Conservation (phyloP, 1,139 yeast species). For the Diutina siamensis region DNA sequence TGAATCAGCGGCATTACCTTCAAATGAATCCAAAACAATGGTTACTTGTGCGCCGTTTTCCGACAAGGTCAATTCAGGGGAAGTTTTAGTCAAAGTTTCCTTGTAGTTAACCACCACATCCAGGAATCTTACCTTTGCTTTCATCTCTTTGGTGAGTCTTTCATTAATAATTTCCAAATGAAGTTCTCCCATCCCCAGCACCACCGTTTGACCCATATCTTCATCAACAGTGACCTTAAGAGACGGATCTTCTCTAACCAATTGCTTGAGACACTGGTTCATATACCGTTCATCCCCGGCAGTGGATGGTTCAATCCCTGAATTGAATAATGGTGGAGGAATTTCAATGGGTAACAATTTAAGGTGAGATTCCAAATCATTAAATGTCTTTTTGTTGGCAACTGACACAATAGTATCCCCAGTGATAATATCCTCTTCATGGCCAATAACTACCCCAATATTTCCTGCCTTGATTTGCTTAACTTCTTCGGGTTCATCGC, state of each 20-base stretch:
- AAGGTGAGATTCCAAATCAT: conserved; percentile 35
- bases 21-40: conserved; percentile 42
- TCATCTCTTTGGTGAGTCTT: conserved; percentile 64
- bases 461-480: conserved; percentile 57
- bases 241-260: conserved; percentile 77
- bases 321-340: conserved; percentile 91
- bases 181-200: conserved; percentile 94
- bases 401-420: conserved; percentile 80
- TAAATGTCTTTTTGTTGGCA: conserved; percentile 33
- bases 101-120: conserved; percentile 82
- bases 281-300: conserved; percentile 66
- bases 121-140: conserved; percentile 71
- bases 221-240: conserved; percentile 58
- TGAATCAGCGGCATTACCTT: conserved; percentile 28
- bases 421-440: conserved; percentile 61
- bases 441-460: conserved; percentile 79
- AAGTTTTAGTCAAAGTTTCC: conserved; percentile 42
- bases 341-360: conserved; percentile 65
- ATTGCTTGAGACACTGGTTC: conserved; percentile 52
- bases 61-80: not conserved
- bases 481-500: conserved; percentile 72
- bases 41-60: conserved; percentile 14
- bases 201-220: conserved; percentile 75
- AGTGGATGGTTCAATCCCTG: conserved; percentile 73
- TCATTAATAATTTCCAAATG: conserved; percentile 84